phyloP scores from a whole-genome alignment of 495 filamentous ascomycete genomes.

The Lasiosphaeria hispida region DNA sequence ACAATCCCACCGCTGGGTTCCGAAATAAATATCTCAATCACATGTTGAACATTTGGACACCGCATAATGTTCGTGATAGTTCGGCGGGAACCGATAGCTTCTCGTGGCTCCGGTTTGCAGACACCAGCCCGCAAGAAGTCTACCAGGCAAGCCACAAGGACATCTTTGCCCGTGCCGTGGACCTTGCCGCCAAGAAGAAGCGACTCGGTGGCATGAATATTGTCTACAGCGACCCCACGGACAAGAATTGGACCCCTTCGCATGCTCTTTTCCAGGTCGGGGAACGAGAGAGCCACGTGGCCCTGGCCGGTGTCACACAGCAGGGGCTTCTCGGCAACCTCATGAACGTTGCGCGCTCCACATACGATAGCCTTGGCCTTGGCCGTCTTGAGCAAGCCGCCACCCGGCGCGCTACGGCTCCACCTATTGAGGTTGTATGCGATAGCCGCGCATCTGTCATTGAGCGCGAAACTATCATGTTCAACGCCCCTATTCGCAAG shows the following conservation, averaged over 20 bases:
- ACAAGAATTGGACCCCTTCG: slow-evolving; percentile 61
- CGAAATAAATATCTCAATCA: slow-evolving; percentile 68
- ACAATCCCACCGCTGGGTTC: slow-evolving; percentile 75
- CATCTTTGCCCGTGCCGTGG: slow-evolving; percentile 59
- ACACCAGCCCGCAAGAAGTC: slow-evolving; percentile 71
- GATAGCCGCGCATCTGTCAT: slow-evolving; percentile 62
- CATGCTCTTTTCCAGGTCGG: slow-evolving; percentile 80
- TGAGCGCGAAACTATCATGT: slow-evolving; percentile 73
- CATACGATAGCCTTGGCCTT: slow-evolving; percentile 68
- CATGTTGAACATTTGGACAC: slow-evolving; percentile 84
- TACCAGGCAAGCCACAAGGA: slow-evolving; percentile 57
- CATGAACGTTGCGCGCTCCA: slow-evolving; percentile 70
- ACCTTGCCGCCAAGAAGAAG: slow-evolving; percentile 50
- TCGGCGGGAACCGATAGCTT: slow-evolving; percentile 62
- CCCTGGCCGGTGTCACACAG: slow-evolving; percentile 65
- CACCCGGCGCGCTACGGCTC: slow-evolving; percentile 72
- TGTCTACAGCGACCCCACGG: slow-evolving; percentile 44
- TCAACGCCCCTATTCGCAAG: slow-evolving; percentile 72
- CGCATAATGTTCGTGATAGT: slow-evolving; percentile 68
- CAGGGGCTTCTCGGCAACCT: slow-evolving; percentile 73
- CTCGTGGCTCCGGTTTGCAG: slow-evolving; percentile 86
- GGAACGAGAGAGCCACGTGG: slow-evolving; percentile 62
- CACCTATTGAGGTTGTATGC: slow-evolving; percentile 77
- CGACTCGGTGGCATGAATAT: slow-evolving; percentile 47
- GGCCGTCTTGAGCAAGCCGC: slow-evolving; percentile 76